Evolutionary conservation across 192 early-diverging fungal genomes (phyloP).

Genomic region (Cladochytrium replicatum): DNA sequence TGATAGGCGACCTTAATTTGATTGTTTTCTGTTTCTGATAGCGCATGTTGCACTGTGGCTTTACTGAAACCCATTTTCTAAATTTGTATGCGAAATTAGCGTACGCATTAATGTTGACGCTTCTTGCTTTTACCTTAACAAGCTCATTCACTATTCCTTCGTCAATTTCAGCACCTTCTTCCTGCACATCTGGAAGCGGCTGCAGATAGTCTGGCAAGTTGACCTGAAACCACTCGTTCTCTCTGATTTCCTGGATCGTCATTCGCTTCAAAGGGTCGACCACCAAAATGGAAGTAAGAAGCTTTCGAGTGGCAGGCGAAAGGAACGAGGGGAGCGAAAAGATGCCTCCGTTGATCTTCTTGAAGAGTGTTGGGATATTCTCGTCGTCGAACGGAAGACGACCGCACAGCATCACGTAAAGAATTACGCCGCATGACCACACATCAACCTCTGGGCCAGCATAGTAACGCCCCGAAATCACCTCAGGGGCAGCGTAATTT

Average conservation of each 20-base stretch:
- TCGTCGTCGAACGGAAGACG: constrained; percentile 96
- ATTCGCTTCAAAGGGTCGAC: constrained; percentile 95
- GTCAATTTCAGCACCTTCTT: constrained; percentile 62
- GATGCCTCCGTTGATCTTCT: constrained; percentile 93
- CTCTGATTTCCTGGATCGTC: constrained; percentile 72
- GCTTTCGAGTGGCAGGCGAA: constrained; percentile 65
- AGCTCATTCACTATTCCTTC: constrained; percentile 73
- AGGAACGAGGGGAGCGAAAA: constrained; percentile 85
- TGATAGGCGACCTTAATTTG: constrained; percentile 96
- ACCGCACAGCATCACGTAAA: constrained; percentile 95
- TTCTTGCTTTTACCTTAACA: constrained; percentile 38
- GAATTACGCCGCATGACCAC: constrained; percentile 94
- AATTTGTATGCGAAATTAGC: not conserved
- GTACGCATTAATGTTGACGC: not conserved
- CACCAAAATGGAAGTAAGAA: constrained; percentile 82
- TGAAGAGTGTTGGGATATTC: constrained; percentile 67
- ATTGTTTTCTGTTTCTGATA: constrained; percentile 80
- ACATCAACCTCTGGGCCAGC: constrained; percentile 97
- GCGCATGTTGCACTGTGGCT: constrained; percentile 60
- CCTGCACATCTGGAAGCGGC: constrained; percentile 62
- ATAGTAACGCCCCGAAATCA: constrained; percentile 76
- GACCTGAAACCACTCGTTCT: constrained; percentile 75
- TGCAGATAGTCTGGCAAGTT: constrained; percentile 87
- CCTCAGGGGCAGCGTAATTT: constrained; percentile 55
- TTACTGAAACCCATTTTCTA: constrained; percentile 67